Conservation (phyloP, 306 rosid species). For the Quercus gilva region DNA sequence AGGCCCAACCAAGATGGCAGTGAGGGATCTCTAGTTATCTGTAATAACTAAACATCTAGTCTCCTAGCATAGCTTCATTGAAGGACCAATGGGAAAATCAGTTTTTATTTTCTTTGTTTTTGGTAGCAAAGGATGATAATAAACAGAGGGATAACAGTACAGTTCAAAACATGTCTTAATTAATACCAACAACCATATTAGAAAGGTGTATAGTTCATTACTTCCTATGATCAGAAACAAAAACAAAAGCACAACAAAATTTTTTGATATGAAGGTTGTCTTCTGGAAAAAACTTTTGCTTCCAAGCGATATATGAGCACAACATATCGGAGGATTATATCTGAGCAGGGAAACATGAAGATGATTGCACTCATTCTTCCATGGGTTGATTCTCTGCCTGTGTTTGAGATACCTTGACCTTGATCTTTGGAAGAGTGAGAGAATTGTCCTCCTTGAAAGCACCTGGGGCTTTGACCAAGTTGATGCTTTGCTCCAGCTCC, state of each 20-base stretch:
- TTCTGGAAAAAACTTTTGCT: not conserved
- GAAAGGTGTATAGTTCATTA: not conserved
- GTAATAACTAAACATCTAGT: too few relatives aligned
- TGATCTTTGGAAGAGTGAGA: conserved; percentile 32
- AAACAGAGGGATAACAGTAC: too few relatives aligned
- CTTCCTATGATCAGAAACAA: not conserved
- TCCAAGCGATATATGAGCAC: not conserved
- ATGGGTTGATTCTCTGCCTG: conserved; percentile 25
- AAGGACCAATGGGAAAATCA: too few relatives aligned
- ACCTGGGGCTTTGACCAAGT: conserved; percentile 36
- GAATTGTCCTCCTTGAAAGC: conserved; percentile 34
- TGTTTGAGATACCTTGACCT: conserved; percentile 28
- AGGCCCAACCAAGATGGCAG: too few relatives aligned
- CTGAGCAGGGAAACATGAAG: not conserved
- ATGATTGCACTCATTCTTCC: conserved; percentile 35
- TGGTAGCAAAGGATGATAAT: too few relatives aligned
- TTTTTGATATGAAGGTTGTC: not conserved
- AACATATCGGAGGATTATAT: not conserved
- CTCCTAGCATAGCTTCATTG: too few relatives aligned
- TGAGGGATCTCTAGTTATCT: too few relatives aligned
- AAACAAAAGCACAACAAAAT: not conserved
- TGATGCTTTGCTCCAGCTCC: conserved; percentile 33
- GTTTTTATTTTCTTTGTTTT: too few relatives aligned
- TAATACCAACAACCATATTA: too few relatives aligned
- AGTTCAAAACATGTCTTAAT: too few relatives aligned